phyloP scores from a whole-genome alignment of 371 early-diverging fungal genomes.

The Smittium mucronatum region DNA sequence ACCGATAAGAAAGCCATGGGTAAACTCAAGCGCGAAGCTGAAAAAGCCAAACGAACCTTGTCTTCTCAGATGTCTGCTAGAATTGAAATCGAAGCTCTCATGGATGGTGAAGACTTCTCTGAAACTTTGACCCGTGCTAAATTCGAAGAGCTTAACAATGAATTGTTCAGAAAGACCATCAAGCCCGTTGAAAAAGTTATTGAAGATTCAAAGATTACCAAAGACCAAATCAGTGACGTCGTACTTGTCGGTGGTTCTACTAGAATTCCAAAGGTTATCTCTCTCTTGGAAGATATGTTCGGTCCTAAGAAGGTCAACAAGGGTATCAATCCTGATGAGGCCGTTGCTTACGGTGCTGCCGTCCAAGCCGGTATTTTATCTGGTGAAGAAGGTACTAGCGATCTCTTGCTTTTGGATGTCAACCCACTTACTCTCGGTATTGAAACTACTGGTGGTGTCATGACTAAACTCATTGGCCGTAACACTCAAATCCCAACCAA shows the following conservation, averaged over 20 bases:
- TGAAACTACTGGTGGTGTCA: constrained; percentile 94
- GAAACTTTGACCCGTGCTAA: constrained; percentile 90
- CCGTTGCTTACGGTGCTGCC: constrained; percentile 98
- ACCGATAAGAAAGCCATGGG: constrained; percentile 87
- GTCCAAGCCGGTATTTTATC: constrained; percentile 91
- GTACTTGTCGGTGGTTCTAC: constrained; percentile 99
- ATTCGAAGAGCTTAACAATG: constrained; percentile 93
- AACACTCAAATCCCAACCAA: constrained; percentile 96
- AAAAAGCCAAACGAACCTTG: constrained; percentile 91
- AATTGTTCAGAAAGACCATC: constrained; percentile 83
- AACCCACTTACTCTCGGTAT: constrained; percentile 72
- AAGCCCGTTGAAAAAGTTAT: constrained; percentile 93
- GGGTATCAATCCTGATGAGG: constrained; percentile 97
- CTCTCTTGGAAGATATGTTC: constrained; percentile 92
- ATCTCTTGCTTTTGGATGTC: constrained; percentile 61
- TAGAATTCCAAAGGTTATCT: constrained; percentile 98
- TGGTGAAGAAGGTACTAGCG: constrained; percentile 78
- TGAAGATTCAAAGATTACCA: constrained; percentile 82
- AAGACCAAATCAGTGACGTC: constrained; percentile 85
- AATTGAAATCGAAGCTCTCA: constrained; percentile 85
- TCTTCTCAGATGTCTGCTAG: constrained; percentile 78
- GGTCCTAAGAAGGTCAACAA: constrained; percentile 93
- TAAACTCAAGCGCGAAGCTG: constrained; percentile 89
- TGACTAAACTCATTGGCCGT: constrained; percentile 89
- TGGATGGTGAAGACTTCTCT: constrained; percentile 80